Percentiles rank a stretch among this genome's conserved stretches.
Conservation (phyloP, 106 monocot genomes). For the Gastrodia elata region DNA sequence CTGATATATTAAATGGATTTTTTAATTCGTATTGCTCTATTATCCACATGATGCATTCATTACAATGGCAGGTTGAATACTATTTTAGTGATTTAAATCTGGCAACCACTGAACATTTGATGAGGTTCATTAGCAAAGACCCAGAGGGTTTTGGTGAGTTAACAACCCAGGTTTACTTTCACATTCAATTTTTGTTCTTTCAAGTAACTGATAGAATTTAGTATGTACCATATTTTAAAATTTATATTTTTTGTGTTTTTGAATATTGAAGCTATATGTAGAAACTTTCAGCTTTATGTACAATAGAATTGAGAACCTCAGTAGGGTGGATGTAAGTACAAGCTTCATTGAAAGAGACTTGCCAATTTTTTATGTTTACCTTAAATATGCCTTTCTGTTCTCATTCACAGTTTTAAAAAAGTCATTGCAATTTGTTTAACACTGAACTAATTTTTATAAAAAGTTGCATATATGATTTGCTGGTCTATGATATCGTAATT, state of each 20-base stretch:
- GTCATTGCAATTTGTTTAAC: not conserved
- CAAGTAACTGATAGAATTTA: not conserved
- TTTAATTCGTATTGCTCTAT: not conserved
- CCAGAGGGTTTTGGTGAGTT: conserved; percentile 85
- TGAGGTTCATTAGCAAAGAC: conserved; percentile 97
- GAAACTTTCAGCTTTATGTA: not conserved
- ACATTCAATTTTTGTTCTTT: not conserved
- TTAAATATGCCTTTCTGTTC: not conserved
- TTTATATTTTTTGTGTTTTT: not conserved
- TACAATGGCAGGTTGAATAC: conserved; percentile 72
- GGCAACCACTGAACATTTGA: conserved; percentile 96
- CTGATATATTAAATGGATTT: not conserved
- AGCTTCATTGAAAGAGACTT: not conserved
- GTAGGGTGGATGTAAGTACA: not conserved
- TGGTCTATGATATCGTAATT: not conserved
- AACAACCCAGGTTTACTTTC: not conserved
- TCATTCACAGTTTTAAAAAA: not conserved
- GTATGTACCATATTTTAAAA: not conserved
- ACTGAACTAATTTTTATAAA: not conserved
- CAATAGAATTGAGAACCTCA: not conserved
- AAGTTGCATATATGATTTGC: not conserved
- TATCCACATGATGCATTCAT: not conserved
- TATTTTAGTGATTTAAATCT: conserved; percentile 95
- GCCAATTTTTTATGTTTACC: not conserved
- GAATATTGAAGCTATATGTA: not conserved